phyloP scores from a whole-genome alignment of 139 green algal species.

The Nannochloris sp. region DNA sequence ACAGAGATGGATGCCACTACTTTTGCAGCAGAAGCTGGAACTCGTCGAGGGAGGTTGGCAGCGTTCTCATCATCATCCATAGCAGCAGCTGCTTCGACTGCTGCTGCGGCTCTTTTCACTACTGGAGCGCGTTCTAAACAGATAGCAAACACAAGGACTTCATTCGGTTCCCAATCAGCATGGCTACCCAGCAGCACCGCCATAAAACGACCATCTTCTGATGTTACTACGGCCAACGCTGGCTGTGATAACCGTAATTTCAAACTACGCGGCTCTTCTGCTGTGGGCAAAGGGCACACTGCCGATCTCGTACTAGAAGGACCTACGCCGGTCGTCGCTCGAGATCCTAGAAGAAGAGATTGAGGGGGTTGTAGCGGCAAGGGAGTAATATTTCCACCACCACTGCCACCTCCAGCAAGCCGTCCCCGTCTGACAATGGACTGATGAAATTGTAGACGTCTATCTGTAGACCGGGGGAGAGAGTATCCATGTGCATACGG shows the following conservation, averaged over 20 bases:
- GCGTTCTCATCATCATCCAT: too few species aligned
- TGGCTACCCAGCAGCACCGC: slow-evolving; percentile 1
- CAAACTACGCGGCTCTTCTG: neutral
- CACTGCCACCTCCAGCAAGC: too few species aligned
- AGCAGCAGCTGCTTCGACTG: neutral
- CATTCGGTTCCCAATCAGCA: neutral
- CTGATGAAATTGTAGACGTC: too few species aligned
- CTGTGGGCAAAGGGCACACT: neutral
- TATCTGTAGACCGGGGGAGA: too few species aligned
- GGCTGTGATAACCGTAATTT: neutral
- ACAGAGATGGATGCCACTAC: neutral
- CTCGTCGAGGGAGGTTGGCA: too few species aligned
- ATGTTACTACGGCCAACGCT: neutral
- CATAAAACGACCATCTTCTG: neutral
- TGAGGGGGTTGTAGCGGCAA: too few species aligned
- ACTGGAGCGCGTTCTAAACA: neutral
- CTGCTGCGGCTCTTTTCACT: neutral
- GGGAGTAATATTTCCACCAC: too few species aligned
- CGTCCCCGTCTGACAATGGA: too few species aligned
- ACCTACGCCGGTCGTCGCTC: too few species aligned
- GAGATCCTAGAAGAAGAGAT: too few species aligned
- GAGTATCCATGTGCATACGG: too few species aligned
- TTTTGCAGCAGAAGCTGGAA: neutral
- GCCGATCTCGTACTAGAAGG: neutral
- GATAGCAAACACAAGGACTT: neutral